Evolutionary conservation across 305 asterid genomes (phyloP).

Genomic region (Solanum chacoense): DNA sequence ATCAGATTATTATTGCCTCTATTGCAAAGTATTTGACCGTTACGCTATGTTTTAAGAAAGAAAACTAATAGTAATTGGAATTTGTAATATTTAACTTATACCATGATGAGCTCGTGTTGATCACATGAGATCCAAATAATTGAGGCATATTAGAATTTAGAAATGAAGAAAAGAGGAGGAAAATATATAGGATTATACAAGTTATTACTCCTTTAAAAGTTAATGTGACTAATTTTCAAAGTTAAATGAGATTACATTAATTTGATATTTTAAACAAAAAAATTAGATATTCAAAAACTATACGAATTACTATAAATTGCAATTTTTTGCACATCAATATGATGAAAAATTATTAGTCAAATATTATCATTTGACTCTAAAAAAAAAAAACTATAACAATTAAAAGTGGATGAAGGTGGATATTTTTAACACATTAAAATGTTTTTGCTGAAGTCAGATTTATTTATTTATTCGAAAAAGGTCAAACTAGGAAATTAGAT

Average conservation of each 20-base stretch:
- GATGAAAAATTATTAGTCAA: too few species aligned
- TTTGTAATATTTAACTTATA: background rate
- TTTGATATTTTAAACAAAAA: too few species aligned
- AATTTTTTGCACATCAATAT: too few species aligned
- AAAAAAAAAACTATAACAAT: too few species aligned
- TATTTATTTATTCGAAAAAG: background rate
- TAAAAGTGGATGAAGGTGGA: too few species aligned
- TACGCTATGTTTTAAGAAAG: background rate
- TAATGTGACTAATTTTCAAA: too few species aligned
- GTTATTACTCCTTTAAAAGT: background rate
- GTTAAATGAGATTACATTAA: too few species aligned
- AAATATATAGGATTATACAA: background rate
- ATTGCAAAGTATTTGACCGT: background rate
- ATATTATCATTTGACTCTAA: too few species aligned
- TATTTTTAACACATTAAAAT: background rate
- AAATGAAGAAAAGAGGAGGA: background rate
- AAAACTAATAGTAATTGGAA: background rate
- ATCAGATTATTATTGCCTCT: too few species aligned
- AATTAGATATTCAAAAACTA: too few species aligned
- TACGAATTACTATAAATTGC: too few species aligned
- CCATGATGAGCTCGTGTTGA: background rate
- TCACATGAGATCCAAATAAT: background rate
- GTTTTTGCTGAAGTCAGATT: background rate
- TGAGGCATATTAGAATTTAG: background rate
- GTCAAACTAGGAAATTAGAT: background rate